Conservation (phyloP, 2,329 filamentous ascomycete species). For the Sporothrix humicola region DNA sequence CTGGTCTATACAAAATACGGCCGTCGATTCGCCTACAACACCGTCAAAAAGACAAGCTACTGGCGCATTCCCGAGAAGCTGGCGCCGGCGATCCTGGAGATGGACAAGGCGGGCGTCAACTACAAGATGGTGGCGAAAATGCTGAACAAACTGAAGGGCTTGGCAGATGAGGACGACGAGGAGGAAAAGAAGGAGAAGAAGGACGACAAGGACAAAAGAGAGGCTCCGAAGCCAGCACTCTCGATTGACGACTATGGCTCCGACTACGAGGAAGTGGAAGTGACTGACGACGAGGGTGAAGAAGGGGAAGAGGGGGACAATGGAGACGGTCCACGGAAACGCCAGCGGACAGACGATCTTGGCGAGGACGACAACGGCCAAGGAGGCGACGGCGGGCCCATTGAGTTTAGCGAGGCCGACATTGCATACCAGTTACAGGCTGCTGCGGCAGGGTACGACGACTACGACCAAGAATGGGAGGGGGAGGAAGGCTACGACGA, state of each 20-base stretch:
- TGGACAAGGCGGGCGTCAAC: slow-evolving; percentile 75
- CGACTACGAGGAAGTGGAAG: slow-evolving; percentile 79
- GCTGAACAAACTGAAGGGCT: background rate
- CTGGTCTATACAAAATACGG: slow-evolving; percentile 92
- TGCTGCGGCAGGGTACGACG: slow-evolving; percentile 54
- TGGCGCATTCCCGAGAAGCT: slow-evolving; percentile 94
- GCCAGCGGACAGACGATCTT: slow-evolving; percentile 56
- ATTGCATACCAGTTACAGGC: slow-evolving; percentile 89
- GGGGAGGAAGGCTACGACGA: slow-evolving; percentile 85
- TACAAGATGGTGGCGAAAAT: slow-evolving; percentile 49
- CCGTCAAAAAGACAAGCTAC: slow-evolving; percentile 82
- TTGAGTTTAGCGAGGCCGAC: slow-evolving; percentile 93
- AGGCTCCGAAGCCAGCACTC: background rate
- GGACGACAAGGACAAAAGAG: background rate
- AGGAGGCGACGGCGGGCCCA: slow-evolving; percentile 50
- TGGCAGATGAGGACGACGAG: background rate
- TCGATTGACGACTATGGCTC: slow-evolving; percentile 62
- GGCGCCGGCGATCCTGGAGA: slow-evolving; percentile 73
- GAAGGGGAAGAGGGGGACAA: slow-evolving; percentile 53
- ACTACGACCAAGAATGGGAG: slow-evolving; percentile 65
- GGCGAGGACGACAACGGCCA: slow-evolving; percentile 52
- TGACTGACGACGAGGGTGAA: slow-evolving; percentile 64
- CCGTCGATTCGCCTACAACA: slow-evolving; percentile 88
- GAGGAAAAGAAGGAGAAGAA: background rate
- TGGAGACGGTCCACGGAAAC: slow-evolving; percentile 52